Percentiles rank a stretch among this genome's conserved stretches.
Evolutionary conservation across 805 yeast species (phyloP).

Genomic region (Candida sanyiensis): DNA sequence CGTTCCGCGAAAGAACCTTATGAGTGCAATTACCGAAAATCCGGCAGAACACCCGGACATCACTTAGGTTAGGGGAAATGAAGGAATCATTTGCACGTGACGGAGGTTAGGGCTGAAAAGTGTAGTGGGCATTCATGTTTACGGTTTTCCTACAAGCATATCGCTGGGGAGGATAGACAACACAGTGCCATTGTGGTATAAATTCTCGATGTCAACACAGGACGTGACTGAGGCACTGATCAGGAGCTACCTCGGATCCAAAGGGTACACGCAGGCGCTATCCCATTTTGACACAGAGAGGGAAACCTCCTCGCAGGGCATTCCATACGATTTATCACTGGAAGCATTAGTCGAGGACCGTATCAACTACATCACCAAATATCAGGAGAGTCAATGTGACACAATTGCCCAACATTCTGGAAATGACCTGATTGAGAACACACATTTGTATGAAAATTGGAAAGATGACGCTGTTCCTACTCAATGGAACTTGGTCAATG

Average conservation of each 20-base stretch:
- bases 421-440: conserved; percentile 8
- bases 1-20: conserved; percentile 1
- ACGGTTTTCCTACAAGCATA: too few species aligned
- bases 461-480: not conserved
- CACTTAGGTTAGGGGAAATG: too few species aligned
- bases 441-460: conserved; percentile 6
- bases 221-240: conserved; percentile 1
- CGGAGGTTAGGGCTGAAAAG: too few species aligned
- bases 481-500: not conserved
- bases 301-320: too few species aligned
- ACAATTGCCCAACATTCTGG: not conserved
- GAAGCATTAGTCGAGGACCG: conserved; percentile 37
- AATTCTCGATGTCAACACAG: not conserved
- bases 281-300: not conserved
- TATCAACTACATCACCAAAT: conserved; percentile 24
- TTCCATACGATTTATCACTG: conserved; percentile 20
- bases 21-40: too few species aligned
- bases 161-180: too few species aligned
- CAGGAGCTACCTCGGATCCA: conserved; percentile 1
- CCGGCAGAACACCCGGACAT: too few species aligned
- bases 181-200: too few species aligned
- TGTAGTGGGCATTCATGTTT: too few species aligned
- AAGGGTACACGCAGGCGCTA: not conserved
- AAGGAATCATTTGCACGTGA: too few species aligned
- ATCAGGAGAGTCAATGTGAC: conserved; percentile 3